These are phyloP conservation scores for Podospora fimiseda DNA, from an alignment of 495 filamentous ascomycete species.

Conservation along the genomic window DNA sequence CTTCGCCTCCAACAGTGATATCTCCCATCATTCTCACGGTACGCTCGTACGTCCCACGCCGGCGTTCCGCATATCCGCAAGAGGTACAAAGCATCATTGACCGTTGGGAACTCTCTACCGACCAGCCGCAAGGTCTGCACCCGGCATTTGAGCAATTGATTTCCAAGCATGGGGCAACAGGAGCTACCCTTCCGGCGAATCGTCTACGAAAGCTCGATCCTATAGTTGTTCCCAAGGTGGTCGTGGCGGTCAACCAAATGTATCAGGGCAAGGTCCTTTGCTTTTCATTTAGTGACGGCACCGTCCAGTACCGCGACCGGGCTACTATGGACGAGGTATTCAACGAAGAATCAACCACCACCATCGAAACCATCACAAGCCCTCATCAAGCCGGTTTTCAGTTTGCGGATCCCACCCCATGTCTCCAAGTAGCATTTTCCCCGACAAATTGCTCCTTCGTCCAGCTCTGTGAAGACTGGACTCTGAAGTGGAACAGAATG, in stretches of 20 bases:
- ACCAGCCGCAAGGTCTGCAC: constrained; percentile 55
- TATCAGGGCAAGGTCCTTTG: constrained; percentile 63
- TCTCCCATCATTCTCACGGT: constrained; percentile 63
- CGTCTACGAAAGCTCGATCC: constrained; percentile 62
- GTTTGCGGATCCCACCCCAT: constrained; percentile 47
- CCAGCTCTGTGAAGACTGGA: constrained; percentile 57
- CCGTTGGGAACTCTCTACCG: constrained; percentile 66
- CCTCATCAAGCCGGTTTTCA: constrained; percentile 67
- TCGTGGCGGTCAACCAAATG: constrained; percentile 60
- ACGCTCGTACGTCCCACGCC: constrained; percentile 55
- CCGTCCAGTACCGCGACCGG: constrained; percentile 69
- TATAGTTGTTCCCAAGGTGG: constrained; percentile 55
- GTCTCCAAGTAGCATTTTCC: constrained; percentile 64
- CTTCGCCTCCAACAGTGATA: no score
- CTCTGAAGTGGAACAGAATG: constrained; percentile 57
- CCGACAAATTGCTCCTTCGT: constrained; percentile 65
- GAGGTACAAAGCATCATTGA: constrained; percentile 62
- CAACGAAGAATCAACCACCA: constrained; percentile 53
- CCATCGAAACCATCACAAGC: constrained; percentile 57
- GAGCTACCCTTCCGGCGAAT: constrained; percentile 46
- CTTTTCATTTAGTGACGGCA: constrained; percentile 67
- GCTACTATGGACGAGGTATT: constrained; percentile 59
- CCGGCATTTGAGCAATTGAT: constrained; percentile 68
- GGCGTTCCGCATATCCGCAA: constrained; percentile 50
- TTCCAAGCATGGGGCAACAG: constrained; percentile 45